phyloP scores from a whole-genome alignment of 1,284 basidiomycete genomes.

The Crucibulum parvulum region DNA sequence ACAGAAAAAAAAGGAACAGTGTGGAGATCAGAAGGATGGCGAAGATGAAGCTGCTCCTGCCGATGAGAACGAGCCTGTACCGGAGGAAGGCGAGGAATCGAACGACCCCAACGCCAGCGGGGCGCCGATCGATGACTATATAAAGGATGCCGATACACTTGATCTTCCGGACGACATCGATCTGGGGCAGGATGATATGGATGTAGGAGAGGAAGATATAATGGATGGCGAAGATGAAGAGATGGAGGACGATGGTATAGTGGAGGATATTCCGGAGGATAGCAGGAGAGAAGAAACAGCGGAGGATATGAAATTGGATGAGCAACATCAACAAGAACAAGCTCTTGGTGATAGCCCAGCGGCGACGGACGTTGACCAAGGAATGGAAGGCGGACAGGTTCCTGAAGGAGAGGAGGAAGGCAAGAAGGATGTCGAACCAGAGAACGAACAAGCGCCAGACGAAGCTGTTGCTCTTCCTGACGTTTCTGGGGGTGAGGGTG shows the following conservation, averaged over 20 bases:
- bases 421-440: conserved; percentile 23
- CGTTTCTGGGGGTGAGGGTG: conserved; percentile 43
- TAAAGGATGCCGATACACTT: conserved; percentile 80
- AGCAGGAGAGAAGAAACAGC: conserved; percentile 29
- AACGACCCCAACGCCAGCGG: conserved; percentile 59
- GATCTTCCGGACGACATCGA: conserved; percentile 88
- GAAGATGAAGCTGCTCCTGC: conserved; percentile 28
- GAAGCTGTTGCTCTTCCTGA: conserved; percentile 47
- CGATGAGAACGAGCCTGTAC: conserved; percentile 24
- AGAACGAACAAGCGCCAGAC: conserved; percentile 35
- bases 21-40: conserved; percentile 29
- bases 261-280: conserved; percentile 47
- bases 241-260: conserved; percentile 49
- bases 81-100: conserved; percentile 39
- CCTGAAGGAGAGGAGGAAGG: conserved; percentile 43
- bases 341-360: not conserved
- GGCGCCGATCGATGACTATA: conserved; percentile 73
- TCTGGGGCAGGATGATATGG: conserved; percentile 71
- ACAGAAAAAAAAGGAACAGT: conserved; percentile 41
- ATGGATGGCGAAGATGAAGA: conserved; percentile 34
- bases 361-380: conserved; percentile 30
- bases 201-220: conserved; percentile 42
- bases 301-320: conserved; percentile 19
- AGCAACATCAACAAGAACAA: not conserved
- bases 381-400: conserved; percentile 41